Base-by-base conservation (phyloP, 1,284 basidiomycete species). In the Tetrapyrgos nigripes region DNA sequence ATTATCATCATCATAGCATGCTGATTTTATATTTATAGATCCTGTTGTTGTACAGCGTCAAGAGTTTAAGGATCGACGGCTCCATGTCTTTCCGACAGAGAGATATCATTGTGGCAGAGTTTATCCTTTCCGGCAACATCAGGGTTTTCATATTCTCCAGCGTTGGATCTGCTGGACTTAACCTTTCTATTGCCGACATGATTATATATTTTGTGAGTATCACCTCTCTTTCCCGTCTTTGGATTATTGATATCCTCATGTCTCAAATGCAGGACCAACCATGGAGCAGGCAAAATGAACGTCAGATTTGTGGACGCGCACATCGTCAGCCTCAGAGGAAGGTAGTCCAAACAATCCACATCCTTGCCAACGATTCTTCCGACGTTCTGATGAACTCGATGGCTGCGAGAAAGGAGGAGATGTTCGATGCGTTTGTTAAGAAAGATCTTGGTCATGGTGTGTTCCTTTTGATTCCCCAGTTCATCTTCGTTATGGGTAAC, bases 271-370 rank as follows among this genome's bases (percentile, higher is more conserved):
- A 50, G 49, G 49, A 50, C 24, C 56, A 58, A 24, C 37, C 50
- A n/a, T 57, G 56, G 73, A 66, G 64, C 21, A 55, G 69, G 1
- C 72, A 73, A 44, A 68, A 72, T 24, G 65, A 66, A 26, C 40
- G 51, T 1, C 74, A 76, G 37, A 74, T 72, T 11, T 35, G 58
- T 0, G 72, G 73, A 10, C 64, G 69, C 1, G 67, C 64, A 10
- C 64, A 73, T 58, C 66, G 68, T 1, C 73, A 74, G 52, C 69
- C 66, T 0, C 73, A 76, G 53, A 57, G 50, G 8, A 62, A 65
- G 17, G 52, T 4, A 0, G 72, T 75, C 2, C 61, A 55, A 2
- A 63, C 53, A 1, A 65, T 64, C 24, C 63, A 74, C 31, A 53
- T 73, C 0, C 61, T 75, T 0, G 70, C 70, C 0, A 57, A 63